phyloP scores from a whole-genome alignment of 2,329 filamentous ascomycete species.

The Cladosporium sp. region DNA sequence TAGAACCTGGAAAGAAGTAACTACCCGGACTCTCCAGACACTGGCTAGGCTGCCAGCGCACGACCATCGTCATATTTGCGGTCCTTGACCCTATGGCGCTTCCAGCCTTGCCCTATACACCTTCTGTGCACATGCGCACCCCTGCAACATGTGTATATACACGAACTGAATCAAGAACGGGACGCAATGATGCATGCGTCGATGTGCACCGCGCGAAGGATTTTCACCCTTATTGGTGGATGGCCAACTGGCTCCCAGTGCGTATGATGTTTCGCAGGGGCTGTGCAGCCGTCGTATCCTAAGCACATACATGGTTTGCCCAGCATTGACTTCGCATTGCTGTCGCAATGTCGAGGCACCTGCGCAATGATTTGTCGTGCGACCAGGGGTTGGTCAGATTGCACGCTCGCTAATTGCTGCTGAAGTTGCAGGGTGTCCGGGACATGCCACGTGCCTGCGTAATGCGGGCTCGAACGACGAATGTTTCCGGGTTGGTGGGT shows the following conservation, averaged over 20 bases:
- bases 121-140: neutral
- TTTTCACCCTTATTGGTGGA: neutral
- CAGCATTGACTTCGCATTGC: neutral
- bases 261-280: neutral
- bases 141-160: neutral
- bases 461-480: conserved; percentile 2
- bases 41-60: neutral
- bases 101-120: neutral
- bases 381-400: neutral
- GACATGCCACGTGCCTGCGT: conserved; percentile 3
- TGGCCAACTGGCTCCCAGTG: neutral
- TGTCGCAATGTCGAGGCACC: neutral
- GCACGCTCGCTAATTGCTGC: neutral
- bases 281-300: conserved; percentile 3
- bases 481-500: conserved; percentile 1
- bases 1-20: neutral
- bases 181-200: neutral
- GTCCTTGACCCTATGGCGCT: neutral
- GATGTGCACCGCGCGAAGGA: neutral
- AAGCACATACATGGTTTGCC: neutral
- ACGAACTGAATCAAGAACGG: neutral
- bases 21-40: neutral
- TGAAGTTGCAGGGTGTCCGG: neutral
- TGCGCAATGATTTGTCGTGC: neutral
- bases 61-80: neutral